A percentile compares a stretch with the other conserved stretches of the same genome.
Evolutionary conservation across 495 filamentous ascomycete species (phyloP).

Genomic region (Tuber borchii): DNA sequence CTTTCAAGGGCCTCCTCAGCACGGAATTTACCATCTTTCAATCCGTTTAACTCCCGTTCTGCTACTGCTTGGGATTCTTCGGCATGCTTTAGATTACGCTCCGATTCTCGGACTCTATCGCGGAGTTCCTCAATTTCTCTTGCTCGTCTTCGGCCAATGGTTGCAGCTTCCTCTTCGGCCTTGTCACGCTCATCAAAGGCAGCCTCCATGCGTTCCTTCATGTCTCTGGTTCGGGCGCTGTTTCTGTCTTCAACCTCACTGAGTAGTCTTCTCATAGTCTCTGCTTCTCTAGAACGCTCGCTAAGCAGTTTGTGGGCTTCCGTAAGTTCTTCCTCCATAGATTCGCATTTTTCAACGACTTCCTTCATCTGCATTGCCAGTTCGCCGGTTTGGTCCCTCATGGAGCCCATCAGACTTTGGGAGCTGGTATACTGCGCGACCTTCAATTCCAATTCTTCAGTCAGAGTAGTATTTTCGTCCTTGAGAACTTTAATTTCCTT

Average conservation of each 20-base stretch:
- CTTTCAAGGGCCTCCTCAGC: slow-evolving; percentile 61
- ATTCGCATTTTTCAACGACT: slow-evolving; percentile 70
- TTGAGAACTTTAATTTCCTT: slow-evolving; percentile 59
- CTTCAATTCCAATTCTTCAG: slow-evolving; percentile 78
- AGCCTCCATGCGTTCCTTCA: slow-evolving; percentile 80
- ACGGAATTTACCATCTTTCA: slow-evolving; percentile 57
- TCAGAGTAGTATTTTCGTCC: slow-evolving; percentile 58
- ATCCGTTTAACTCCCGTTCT: slow-evolving; percentile 66
- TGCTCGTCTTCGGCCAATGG: slow-evolving; percentile 63
- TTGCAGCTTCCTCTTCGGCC: slow-evolving; percentile 81
- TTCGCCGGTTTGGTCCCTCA: slow-evolving; percentile 86
- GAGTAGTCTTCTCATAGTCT: slow-evolving; percentile 87
- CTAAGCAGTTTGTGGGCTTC: slow-evolving; percentile 82
- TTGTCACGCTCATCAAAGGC: slow-evolving; percentile 87
- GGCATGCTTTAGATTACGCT: slow-evolving; percentile 63
- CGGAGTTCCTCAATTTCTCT: slow-evolving; percentile 84
- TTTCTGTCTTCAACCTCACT: slow-evolving; percentile 78
- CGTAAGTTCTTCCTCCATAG: slow-evolving; percentile 84
- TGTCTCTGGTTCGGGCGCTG: slow-evolving; percentile 72
- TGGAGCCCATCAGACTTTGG: slow-evolving; percentile 76
- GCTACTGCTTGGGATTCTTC: slow-evolving; percentile 58
- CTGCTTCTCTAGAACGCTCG: slow-evolving; percentile 87
- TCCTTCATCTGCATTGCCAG: slow-evolving; percentile 92
- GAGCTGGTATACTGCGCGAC: slow-evolving; percentile 76
- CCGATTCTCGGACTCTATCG: slow-evolving; percentile 67